A percentile compares a stretch with the other conserved stretches of the same genome.
Evolutionary conservation across 371 early-diverging fungal species (phyloP).

Genomic region (Mortierella polycephala): DNA sequence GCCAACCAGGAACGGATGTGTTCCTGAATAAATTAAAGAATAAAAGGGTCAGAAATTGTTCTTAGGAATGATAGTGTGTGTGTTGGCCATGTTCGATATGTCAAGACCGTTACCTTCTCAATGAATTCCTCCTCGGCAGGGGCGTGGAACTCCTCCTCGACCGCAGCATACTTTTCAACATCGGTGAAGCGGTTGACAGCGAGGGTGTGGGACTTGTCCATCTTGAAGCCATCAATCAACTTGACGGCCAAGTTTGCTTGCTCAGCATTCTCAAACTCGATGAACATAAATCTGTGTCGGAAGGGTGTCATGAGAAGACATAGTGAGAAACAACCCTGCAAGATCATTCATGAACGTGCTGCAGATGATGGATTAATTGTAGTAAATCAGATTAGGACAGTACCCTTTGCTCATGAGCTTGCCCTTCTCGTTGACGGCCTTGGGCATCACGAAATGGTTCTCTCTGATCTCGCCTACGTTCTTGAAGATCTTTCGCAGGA

Average conservation of each 20-base stretch:
- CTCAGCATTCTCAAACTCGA: conserved; percentile 92
- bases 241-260: conserved; percentile 86
- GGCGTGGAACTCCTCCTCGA: conserved; percentile 81
- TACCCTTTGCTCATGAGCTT: conserved; percentile 87
- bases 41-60: neutral
- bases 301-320: neutral
- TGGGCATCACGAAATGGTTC: conserved; percentile 91
- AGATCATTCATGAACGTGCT: too few relatives aligned
- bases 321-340: neutral
- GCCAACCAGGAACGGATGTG: conserved; percentile 92
- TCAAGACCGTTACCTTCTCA: conserved; percentile 57
- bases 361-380: too few relatives aligned
- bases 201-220: conserved; percentile 88
- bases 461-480: conserved; percentile 83
- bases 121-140: conserved; percentile 74
- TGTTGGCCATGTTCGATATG: neutral
- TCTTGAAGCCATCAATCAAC: conserved; percentile 78
- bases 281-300: conserved; percentile 82
- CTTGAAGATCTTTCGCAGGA: conserved; percentile 86
- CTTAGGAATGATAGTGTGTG: too few relatives aligned
- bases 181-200: conserved; percentile 91
- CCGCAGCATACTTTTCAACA: conserved; percentile 82
- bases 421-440: conserved; percentile 74
- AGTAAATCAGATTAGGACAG: neutral
- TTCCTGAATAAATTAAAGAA: conserved; percentile 60